Evolutionary conservation across 768 basidiomycete species (phyloP), one percentile per base, ranked within the genome.

Genomic region (Megacollybia marginata): DNA sequence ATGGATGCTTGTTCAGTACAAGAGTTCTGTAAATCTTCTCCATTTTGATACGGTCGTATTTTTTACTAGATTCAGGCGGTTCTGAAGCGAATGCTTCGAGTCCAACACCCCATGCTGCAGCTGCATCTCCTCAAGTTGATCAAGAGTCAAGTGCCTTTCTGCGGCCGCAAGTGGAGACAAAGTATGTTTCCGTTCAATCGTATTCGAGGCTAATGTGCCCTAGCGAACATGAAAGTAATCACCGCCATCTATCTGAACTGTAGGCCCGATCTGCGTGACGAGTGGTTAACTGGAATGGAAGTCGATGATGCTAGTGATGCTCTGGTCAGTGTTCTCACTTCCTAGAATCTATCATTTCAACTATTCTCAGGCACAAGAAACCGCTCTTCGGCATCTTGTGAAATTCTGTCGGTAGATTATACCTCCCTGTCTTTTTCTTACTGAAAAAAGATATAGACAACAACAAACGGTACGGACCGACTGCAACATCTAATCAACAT

Each of bases 141-240:
- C 73, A 99, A 99, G 74, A 94, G 92, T 55, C 96, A 98, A 75
- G 93, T 98, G 5, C 96, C 96, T 2, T 97, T 92, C 65, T 95
- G 92, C 61, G 96, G 95, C 16, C 77, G 95, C 38, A 97, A 95
- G 69, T 99, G 96, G 96, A 77, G 95, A 46, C 93, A 96, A 72
- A 88, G 94, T 96, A 67, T 58, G 80, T 64, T 15, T 49, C 16
- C 18, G 18, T 47, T 34, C 20, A n/a, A 35, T 16, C 45, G 2
- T 34, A 13, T 46, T 48, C 44, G 51, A 36, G 48, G 12, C 46
- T 48, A 19, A 33, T 28, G 23, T 28, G 23, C 47, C 35, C 12
- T 60, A 98, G 95, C 92, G 18, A 99, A 98, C 65, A 99, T 99
- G 96, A 98, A 99, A 69, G 90, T 98, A 49, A 98, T 99, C 57